A percentile compares a stretch with the other conserved stretches of the same genome.
Conservation (phyloP, 225 moss, liverwort and hornwort genomes). For the Antitrichia curtipendula region DNA sequence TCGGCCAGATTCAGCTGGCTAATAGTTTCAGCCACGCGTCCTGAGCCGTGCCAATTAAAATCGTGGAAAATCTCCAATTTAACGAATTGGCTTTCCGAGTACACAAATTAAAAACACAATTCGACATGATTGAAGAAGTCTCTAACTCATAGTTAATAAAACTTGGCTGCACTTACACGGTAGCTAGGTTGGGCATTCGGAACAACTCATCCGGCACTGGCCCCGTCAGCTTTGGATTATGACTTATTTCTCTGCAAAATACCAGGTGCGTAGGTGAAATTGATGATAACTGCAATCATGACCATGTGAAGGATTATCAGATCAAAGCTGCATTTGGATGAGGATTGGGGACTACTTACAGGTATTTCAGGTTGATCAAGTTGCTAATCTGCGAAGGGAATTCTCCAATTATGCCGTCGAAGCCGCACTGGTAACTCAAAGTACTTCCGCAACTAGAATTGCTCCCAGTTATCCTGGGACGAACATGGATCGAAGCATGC, state of each 20-base stretch:
- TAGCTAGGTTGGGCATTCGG: not conserved
- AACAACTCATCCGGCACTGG: not conserved
- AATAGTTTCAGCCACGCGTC: no score
- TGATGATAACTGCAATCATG: not conserved
- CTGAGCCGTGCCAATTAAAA: no score
- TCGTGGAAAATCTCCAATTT: no score
- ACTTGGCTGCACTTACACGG: not conserved
- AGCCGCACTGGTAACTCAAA: not conserved
- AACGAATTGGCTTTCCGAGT: no score
- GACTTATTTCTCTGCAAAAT: rapidly evolving
- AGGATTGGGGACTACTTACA: not conserved
- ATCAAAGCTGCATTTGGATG: not conserved
- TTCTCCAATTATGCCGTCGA: not conserved
- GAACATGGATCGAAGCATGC: not conserved
- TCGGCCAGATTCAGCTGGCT: no score
- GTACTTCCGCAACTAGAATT: not conserved
- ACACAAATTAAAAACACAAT: not conserved
- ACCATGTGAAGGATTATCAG: not conserved
- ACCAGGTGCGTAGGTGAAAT: no score
- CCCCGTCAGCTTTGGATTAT: not conserved
- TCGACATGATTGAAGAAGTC: not conserved
- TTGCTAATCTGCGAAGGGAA: not conserved
- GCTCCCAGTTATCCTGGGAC: not conserved
- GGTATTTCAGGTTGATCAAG: not conserved
- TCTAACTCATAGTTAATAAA: not conserved